phyloP scores from a whole-genome alignment of 352 stramenopile genomes.

The Phytophthora pisi region DNA sequence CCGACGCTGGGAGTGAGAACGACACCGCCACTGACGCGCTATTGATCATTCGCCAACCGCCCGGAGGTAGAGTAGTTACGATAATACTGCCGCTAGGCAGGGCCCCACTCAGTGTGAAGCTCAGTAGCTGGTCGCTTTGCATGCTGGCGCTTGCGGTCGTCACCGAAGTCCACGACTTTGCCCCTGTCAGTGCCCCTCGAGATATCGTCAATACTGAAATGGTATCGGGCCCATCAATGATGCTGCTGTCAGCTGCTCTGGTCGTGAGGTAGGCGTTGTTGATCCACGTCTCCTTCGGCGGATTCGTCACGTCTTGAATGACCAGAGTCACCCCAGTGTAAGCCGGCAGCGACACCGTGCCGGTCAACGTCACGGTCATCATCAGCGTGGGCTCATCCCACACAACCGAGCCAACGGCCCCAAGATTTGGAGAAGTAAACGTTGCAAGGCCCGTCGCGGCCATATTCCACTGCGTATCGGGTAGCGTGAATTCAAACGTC shows the following conservation, averaged over 20 bases:
- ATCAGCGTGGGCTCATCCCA: constrained; percentile 42
- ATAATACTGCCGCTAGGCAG: constrained; percentile 60
- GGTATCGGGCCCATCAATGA: constrained; percentile 56
- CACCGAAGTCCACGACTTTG: constrained; percentile 42
- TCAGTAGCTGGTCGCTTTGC: constrained; percentile 56
- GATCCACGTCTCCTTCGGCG: constrained; percentile 56
- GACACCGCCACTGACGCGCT: constrained; percentile 20
- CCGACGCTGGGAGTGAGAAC: constrained; percentile 40
- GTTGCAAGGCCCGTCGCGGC: constrained; percentile 26
- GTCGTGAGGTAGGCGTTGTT: constrained; percentile 51
- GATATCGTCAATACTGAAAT: constrained; percentile 53
- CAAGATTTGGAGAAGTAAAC: constrained; percentile 45
- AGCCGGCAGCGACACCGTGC: constrained; percentile 27
- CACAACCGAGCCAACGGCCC: constrained; percentile 25
- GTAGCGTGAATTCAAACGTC: constrained; percentile 51
- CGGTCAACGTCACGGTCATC: constrained; percentile 43
- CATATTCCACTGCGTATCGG: constrained; percentile 51
- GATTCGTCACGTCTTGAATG: constrained; percentile 49
- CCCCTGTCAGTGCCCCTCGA: constrained; percentile 38
- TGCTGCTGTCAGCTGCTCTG: constrained; percentile 33
- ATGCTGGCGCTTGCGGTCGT: constrained; percentile 58
- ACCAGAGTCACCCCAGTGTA: constrained; percentile 39
- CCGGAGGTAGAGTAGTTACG: constrained; percentile 37
- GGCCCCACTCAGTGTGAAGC: constrained; percentile 48
- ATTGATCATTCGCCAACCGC: constrained; percentile 45